Conservation (phyloP, 1,284 basidiomycete species). For the Schizopora paradoxa region DNA sequence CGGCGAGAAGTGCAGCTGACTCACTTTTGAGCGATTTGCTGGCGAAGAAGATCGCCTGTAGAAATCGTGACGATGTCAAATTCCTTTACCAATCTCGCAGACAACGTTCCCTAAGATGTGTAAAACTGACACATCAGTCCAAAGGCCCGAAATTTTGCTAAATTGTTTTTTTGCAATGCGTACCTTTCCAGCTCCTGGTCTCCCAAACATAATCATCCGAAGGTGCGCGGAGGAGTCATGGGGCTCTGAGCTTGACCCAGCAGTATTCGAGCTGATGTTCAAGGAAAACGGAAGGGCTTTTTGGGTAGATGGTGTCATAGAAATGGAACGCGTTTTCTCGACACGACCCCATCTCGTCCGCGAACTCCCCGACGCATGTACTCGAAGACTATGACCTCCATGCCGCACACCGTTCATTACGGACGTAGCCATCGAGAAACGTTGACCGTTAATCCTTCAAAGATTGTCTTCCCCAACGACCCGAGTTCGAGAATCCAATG, state of each 20-base stretch:
- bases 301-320: conserved; percentile 34
- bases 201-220: conserved; percentile 79
- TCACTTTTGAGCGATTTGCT: conserved; percentile 68
- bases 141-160: background rate
- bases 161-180: conserved; percentile 19
- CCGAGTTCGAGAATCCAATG: no score
- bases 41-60: conserved; percentile 75
- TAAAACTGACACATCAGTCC: background rate
- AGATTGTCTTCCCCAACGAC: no score
- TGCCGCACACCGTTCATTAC: no score
- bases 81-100: conserved; percentile 65
- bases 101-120: conserved; percentile 54
- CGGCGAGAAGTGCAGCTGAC: conserved; percentile 23
- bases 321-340: conserved; percentile 32
- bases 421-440: no score
- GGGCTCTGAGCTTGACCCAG: conserved; percentile 22
- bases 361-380: no score
- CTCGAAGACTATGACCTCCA: no score
- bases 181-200: conserved; percentile 69
- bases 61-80: conserved; percentile 73
- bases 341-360: no score
- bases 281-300: conserved; percentile 51
- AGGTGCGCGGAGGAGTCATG: conserved; percentile 38
- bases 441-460: no score
- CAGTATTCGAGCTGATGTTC: conserved; percentile 32